Evolutionary conservation across 2,329 filamentous ascomycete genomes (phyloP).

Genomic region (Dichotomopilus funicola): DNA sequence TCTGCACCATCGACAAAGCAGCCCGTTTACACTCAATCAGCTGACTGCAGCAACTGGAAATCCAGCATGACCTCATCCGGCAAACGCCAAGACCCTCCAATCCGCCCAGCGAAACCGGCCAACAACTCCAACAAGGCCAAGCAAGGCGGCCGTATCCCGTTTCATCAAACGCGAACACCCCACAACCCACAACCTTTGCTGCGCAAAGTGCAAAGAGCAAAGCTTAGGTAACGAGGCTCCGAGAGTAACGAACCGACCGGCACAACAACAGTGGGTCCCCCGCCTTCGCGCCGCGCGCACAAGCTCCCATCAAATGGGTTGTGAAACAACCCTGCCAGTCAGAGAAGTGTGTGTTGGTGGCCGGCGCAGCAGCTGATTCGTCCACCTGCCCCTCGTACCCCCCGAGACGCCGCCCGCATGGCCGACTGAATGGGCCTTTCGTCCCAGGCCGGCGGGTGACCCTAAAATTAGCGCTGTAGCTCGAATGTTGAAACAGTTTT

Average conservation of each 20-base stretch:
- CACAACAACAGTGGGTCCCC: neutral
- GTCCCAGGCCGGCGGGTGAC: slow-evolving; percentile 18
- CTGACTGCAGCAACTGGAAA: no score
- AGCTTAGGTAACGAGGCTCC: no score
- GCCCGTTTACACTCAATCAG: no score
- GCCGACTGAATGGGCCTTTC: neutral
- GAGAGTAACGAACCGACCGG: no score
- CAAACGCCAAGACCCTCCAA: neutral
- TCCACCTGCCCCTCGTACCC: neutral
- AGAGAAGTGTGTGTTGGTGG: slow-evolving; percentile 11
- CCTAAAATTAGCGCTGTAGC: slow-evolving; percentile 16
- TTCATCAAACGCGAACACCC: slow-evolving; percentile 2
- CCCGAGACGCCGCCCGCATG: slow-evolving; percentile 3
- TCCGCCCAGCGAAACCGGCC: neutral
- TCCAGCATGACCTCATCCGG: no score
- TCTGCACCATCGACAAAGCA: no score
- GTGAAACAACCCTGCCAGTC: slow-evolving; percentile 3
- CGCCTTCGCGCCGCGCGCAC: neutral
- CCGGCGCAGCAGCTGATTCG: slow-evolving; percentile 12
- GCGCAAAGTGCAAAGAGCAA: no score
- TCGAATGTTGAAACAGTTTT: slow-evolving; percentile 9
- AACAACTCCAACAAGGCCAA: neutral
- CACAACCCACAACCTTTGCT: no score
- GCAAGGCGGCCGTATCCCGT: neutral
- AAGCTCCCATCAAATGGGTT: slow-evolving; percentile 3